Base-by-base conservation (phyloP, 2,329 filamentous ascomycete genomes). In the Fusarium verrucosum region DNA sequence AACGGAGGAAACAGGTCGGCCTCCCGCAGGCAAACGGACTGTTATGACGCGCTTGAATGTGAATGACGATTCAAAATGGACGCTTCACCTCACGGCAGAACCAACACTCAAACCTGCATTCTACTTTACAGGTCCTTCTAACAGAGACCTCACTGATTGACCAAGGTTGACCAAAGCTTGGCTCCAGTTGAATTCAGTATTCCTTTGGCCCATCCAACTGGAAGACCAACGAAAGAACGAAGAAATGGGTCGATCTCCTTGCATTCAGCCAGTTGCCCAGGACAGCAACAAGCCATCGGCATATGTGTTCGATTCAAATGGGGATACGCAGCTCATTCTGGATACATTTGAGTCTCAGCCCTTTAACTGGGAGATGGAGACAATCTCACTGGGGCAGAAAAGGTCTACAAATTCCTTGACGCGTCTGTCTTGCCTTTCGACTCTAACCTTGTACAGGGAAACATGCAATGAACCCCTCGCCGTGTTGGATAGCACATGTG, bases 401-500 rank as follows among this genome's bases (percentile, higher is more conserved):
- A 32, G 0, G 19, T 3, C 16, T 19, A 16, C 25, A 22, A 42
- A 7, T n/a, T n/a, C n/a, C n/a, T n/a, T n/a, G n/a, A n/a, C n/a
- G n/a, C n/a, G n/a, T n/a, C n/a, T n/a, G n/a, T n/a, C n/a, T n/a
- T n/a, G n/a, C n/a, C n/a, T 6, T 1, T 2, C 22, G 17, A 4
- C 13, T 2, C 2, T 11, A 28, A n/a, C 8, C 0, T 4, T 9
- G 7, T 0, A 5, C 4, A 3, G 2, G 11, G 4, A 16, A 5
- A 4, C 2, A 7, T 13, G 14, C 3, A 3, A 19, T 10, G 1
- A 0, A 11, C 1, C n/a, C 10, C 4, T 10, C 8, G 3, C 25
- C 10, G 10, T 5, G 1, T 14, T 23, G 4, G 11, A 1, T 16
- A 4, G 6, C 9, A 13, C 4, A 32, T 6, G 0, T 3, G 14